A percentile compares a stretch with the other conserved stretches of the same genome.
Conservation (phyloP, 2,329 filamentous ascomycete genomes). For the Colletotrichum liaoningense region DNA sequence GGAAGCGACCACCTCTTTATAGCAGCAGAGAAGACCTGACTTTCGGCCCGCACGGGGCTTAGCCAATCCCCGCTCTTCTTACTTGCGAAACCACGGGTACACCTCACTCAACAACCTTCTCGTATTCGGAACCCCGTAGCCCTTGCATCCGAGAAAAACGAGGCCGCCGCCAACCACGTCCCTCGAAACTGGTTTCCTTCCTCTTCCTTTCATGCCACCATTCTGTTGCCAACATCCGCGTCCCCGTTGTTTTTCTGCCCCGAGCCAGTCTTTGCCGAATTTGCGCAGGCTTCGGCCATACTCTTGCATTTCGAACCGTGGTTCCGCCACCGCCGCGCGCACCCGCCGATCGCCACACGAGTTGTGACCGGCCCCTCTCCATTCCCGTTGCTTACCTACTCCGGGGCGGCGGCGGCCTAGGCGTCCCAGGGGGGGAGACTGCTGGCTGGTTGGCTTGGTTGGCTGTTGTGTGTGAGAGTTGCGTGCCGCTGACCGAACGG, state of each 20-base stretch:
- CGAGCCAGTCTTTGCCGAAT: not conserved
- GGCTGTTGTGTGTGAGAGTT: too few relatives aligned
- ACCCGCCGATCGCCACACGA: too few relatives aligned
- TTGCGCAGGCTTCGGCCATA: not conserved
- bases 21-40: not conserved
- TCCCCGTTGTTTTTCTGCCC: too few relatives aligned
- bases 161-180: slow-evolving; percentile 30
- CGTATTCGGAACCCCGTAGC: slow-evolving; percentile 26
- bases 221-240: not conserved
- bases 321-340: not conserved
- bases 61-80: not conserved
- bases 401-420: not conserved
- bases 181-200: slow-evolving; percentile 19
- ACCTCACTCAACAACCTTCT: not conserved
- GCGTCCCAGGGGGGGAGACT: not conserved
- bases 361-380: not conserved
- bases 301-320: not conserved
- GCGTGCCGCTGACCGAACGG: too few relatives aligned
- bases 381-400: not conserved
- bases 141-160: slow-evolving; percentile 34
- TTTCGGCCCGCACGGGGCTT: not conserved
- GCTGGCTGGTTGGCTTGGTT: not conserved
- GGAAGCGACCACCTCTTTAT: not conserved
- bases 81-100: not conserved
- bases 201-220: slow-evolving; percentile 16